Base-by-base conservation (phyloP, 1,284 basidiomycete genomes). In the Fomitopsis schrenkii region DNA sequence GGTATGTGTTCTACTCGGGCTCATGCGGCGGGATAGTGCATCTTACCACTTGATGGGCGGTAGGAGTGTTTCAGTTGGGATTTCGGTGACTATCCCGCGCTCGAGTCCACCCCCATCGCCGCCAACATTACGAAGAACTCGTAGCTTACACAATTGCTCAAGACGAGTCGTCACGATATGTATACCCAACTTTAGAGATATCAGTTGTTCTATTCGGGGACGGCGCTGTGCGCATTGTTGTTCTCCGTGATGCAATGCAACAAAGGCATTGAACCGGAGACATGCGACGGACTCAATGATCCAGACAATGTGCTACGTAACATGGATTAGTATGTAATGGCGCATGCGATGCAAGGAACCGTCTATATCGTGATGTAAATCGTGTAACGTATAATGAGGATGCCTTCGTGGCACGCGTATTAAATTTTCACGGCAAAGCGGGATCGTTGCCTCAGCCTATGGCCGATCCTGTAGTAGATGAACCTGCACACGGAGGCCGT, bases 41-140 rank as follows among this genome's bases (percentile, higher is more conserved):
- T 14, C 38, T 40, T 15, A 40, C 3, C 12, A 40, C 19, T 59
- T 46, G 10, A 50, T 28, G 45, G 17, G 2, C 65, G 4, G 30
- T 3, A 90, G 88, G 88, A 91, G 64, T 91, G 89, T 66, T 90
- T 80, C 64, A 85, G 81, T 63, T 90, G 88, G 88, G 86, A 90
- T 55, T 90, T 83, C 74, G 86, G 83, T 7, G 76, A 88, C 65
- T 87, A 69, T 55, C 61, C 61, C 6, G 19, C 35, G 15, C 14
- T 10, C 12, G 15, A 50, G 3, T n/a, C 17, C 48, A n/a, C 14
- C 12, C 15, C 30, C 14, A 6, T 30, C 48, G 9, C 9, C 14
- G 38, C 38, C 38, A 40, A 40, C 38, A 40, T 15, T 8, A 40
- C 38, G 12, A 40, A 8, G 38, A 10, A 0, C 14, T 40, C 12